These are phyloP conservation scores for Hyphopichia pseudoburtonii DNA, from an alignment of 1,139 yeast species.

Conservation along the genomic window DNA sequence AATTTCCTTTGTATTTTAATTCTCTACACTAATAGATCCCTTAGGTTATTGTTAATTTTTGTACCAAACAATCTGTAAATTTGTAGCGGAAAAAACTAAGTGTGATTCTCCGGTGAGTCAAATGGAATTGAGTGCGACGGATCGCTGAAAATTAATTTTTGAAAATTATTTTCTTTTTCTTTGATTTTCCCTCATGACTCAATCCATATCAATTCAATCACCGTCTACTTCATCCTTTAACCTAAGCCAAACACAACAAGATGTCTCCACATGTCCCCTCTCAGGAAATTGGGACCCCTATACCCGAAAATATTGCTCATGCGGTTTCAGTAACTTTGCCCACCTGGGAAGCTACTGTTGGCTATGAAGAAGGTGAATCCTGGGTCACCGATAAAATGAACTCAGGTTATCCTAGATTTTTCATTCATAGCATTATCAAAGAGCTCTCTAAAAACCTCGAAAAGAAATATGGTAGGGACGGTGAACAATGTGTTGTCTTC, in stretches of 20 bases:
- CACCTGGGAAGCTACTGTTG: constrained; percentile 90
- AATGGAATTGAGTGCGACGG: too few species aligned
- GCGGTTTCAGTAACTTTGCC: constrained; percentile 94
- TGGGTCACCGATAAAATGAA: constrained; percentile 81
- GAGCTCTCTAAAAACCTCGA: constrained; percentile 53
- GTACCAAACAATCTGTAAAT: neutral
- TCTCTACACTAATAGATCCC: constrained; percentile 4
- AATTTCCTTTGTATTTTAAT: constrained; percentile 2
- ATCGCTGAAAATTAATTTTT: too few species aligned
- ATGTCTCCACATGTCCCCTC: constrained; percentile 20
- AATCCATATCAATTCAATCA: too few species aligned
- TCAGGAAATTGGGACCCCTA: constrained; percentile 72
- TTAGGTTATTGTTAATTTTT: neutral
- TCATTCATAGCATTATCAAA: constrained; percentile 72
- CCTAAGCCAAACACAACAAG: neutral
- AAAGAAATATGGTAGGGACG: constrained; percentile 70
- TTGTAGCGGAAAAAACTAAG: too few species aligned
- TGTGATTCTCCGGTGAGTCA: too few species aligned
- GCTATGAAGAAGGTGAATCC: constrained; percentile 85
- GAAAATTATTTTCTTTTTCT: too few species aligned
- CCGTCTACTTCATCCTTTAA: too few species aligned
- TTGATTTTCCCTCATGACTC: too few species aligned
- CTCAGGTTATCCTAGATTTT: constrained; percentile 89
- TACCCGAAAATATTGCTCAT: constrained; percentile 85
- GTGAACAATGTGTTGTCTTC: constrained; percentile 71